Evolutionary conservation across 352 stramenopile genomes (phyloP), one percentile per base, ranked within the genome.

Genomic region (Pythium sukuiense): DNA sequence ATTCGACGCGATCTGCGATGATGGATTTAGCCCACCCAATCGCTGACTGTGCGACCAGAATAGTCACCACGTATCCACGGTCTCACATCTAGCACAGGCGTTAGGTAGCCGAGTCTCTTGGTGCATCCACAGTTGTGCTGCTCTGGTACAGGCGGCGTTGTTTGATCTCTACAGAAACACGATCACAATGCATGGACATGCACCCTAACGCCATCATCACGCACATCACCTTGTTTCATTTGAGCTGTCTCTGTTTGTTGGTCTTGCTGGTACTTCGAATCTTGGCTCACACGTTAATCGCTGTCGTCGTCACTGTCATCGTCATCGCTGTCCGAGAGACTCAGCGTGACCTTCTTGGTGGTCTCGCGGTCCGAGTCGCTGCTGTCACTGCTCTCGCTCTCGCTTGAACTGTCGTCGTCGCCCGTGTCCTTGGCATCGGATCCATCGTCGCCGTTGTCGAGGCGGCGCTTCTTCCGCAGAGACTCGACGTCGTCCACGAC

Each of bases 311-410:
- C 78, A 33, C 77, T 63, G 49, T 84, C 67, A 48, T 82, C 77
- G 43, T 80, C 83, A 27, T 87, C 78, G 50, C 88, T 81, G 30
- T 85, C 77, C 7, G 80, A 90, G 30, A 92, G 78, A 63, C 81
- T 90, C 68, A 92, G 80, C 33, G 80, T 88, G 55, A 92, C 87
- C 43, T 84, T 86, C 56, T 92, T 76, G 11, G 70, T 55, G 11
- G 70, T 76, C 6, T 92, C 83, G 55, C 70, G 66, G 59, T 82
- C 76, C 59, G 74, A 82, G 45, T 89, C 81, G 55, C 76, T 85
- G 55, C 79, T 79, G 49, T 76, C 64, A 43, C 68, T 68, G n/a
- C 43, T 69, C 14, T 69, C 70, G 9, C 76, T 77, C 12, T 64
- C 65, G 48, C 62, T 78, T 24, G 48, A 61, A 26, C 59, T 65